Conservation (phyloP, 2,329 filamentous ascomycete genomes). For the Claviceps fusiformis region DNA sequence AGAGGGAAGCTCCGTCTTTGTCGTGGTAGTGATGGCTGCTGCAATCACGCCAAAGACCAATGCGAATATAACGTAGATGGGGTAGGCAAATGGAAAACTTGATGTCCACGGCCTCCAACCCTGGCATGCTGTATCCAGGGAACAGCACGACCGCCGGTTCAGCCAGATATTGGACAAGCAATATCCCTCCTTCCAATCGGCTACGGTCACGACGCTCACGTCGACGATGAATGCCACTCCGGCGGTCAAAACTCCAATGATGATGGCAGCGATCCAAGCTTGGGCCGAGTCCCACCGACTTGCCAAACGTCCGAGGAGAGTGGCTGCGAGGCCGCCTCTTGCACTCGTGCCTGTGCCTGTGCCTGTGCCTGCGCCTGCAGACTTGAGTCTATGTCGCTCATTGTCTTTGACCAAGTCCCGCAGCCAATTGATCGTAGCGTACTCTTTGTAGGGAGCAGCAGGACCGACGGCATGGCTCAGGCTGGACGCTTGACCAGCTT, state of each 20-base stretch:
- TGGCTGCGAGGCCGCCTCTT: constrained; percentile 23
- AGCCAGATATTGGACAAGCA: constrained; percentile 31
- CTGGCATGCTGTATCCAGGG: constrained; percentile 17
- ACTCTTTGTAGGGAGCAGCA: constrained; percentile 42
- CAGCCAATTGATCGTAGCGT: constrained; percentile 49
- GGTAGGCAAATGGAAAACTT: constrained; percentile 11
- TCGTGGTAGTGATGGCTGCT: constrained; percentile 14
- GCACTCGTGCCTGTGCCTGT: constrained; percentile 13
- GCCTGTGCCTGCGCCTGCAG: neutral
- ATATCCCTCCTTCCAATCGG: constrained; percentile 44
- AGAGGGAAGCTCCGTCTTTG: constrained; percentile 26
- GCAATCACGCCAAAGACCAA: constrained; percentile 14
- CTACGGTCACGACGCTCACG: constrained; percentile 37
- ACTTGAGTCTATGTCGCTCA: constrained; percentile 24
- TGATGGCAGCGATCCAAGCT: constrained; percentile 40
- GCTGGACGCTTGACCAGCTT: neutral
- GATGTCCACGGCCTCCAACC: constrained; percentile 30
- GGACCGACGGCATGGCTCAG: neutral
- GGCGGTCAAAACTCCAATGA: constrained; percentile 41
- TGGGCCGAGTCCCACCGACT: constrained; percentile 32
- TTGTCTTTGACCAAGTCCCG: constrained; percentile 47
- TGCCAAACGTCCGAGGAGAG: neutral
- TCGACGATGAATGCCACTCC: constrained; percentile 42
- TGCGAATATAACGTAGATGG: constrained; percentile 14
- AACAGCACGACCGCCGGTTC: constrained; percentile 37